Base-by-base conservation (phyloP, 805 yeast species). In the Starmerella riodocensis region DNA sequence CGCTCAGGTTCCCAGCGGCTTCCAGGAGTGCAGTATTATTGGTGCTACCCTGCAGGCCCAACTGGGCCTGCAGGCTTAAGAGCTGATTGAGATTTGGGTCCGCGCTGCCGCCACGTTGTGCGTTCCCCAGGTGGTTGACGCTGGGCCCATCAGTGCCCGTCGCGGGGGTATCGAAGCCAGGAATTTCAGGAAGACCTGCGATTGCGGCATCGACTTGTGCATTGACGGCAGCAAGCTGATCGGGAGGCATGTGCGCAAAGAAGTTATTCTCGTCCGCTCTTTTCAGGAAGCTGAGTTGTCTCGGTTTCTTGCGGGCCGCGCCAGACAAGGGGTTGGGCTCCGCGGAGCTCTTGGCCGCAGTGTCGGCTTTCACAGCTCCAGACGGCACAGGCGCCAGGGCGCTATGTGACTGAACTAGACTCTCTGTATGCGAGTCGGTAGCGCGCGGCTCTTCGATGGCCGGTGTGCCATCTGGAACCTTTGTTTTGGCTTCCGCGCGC, bases 211-310 rank as follows among this genome's bases (percentile, higher is more conserved):
- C 46, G 8, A 46, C 48, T 17, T 43, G 47, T 4, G 50, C 51
- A 11, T 43, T 41, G 9, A 48, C 51, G 12, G 53, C 53, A 3
- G 47, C 48, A 11, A 42, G 36, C 36, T 44, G 47, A 25, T 46
- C 50, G 7, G 46, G 34, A 2, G 50, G 44, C 9, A 45, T 35
- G 19, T 46, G 50, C 1, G 50, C 50, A 27, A 52, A 52, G 30
- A 52, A 39, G 33, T 52, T 52, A 39, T 47, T 50, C 22, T 52
- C 56, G 34, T 52, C 54, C 4, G 34, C n/a, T n/a, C 34, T 12
- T 17, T 13, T 19, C 6, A 19, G 25, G n/a, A 31, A 31, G 17
- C 34, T 31, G 17, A 16, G n/a, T 17, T 31, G 34, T n/a, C 34
- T 17, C 11, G 34, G 34, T 17, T 31, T 31, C 11, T 6, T 4